Base-by-base conservation (phyloP, 495 filamentous ascomycete genomes). In the Aspergillus sparsus region DNA sequence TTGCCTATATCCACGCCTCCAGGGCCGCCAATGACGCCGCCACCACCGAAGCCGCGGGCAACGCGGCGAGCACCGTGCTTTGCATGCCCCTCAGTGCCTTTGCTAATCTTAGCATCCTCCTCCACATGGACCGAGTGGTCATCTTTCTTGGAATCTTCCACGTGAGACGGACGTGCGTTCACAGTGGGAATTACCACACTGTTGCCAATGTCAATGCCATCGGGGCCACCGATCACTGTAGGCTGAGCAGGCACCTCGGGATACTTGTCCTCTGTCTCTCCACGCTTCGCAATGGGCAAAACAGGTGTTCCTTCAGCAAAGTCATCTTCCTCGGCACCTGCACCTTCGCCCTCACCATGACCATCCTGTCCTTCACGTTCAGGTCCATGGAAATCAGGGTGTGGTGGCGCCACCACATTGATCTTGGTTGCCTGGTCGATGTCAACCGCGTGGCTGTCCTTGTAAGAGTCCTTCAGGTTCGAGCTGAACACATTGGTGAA, bases 371-470 rank as follows among this genome's bases (percentile, higher is more conserved):
- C 33, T 13, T 44, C 44, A 49, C 42, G 49, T 9, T 42, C 35
- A 21, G 57, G 36, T 9, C 10, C 37, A 44, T 32, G 21, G 21
- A 27, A 27, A 3, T 27, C 21, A 27, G 21, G 37, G 37, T 41
- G 55, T 11, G 44, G 56, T 3, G 44, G 21, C n/a, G 31, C 7
- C 10, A 9, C 12, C 1, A 45, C 15, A 34, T 33, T 0, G 13
- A 54, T 35, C 37, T 50, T 51, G 36, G 39, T 45, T 6, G 33
- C 34, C 8, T 59, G 6, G 6, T 55, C 27, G 27, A 59, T n/a
- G 31, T 53, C 53, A 13, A 57, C 62, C 2, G 52, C 53, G 67
- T 74, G 73, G 59, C 71, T 66, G 37, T 75, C 73, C 53, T 69
- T 60, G 61, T 49, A 66, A 31, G 54, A 65, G 61, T 69, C 67